Conservation (phyloP, 306 rosid species). For the Clitoria ternatea region DNA sequence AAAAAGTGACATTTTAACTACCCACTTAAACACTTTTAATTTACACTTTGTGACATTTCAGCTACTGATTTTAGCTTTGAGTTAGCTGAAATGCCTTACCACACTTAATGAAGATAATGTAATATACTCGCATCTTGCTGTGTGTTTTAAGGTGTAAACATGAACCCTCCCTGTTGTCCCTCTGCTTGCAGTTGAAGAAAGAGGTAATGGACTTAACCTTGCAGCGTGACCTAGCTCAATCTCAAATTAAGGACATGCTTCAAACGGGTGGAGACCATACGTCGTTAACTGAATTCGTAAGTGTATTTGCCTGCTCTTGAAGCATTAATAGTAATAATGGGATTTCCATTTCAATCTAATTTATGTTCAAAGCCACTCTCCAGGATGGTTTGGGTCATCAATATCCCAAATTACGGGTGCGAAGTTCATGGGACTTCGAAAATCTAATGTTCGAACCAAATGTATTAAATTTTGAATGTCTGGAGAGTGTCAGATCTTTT, state of each 20-base stretch:
- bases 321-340: slow-evolving; percentile 1
- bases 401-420: slow-evolving; percentile 70
- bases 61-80: too few relatives aligned
- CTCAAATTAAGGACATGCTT: slow-evolving; percentile 74
- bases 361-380: slow-evolving; percentile 23
- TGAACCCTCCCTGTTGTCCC: neutral
- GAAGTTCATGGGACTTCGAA: slow-evolving; percentile 59
- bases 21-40: too few relatives aligned
- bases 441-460: slow-evolving; percentile 29
- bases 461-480: slow-evolving; percentile 23
- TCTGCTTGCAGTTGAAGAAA: slow-evolving; percentile 60
- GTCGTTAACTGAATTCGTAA: slow-evolving; percentile 45
- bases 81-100: too few relatives aligned
- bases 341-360: slow-evolving; percentile 18
- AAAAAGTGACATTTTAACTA: too few relatives aligned
- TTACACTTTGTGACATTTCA: too few relatives aligned
- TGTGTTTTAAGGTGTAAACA: slow-evolving; percentile 5
- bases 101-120: slow-evolving; percentile 2
- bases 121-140: neutral
- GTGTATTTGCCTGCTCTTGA: slow-evolving; percentile 25
- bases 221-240: slow-evolving; percentile 82
- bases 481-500: slow-evolving; percentile 47
- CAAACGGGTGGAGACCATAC: slow-evolving; percentile 59
- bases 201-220: slow-evolving; percentile 54
- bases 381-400: slow-evolving; percentile 50